Percentiles rank a stretch among this genome's conserved stretches.
Evolutionary conservation across 169 alveolate genomes (phyloP).

Genomic region (Plasmodium berghei): DNA sequence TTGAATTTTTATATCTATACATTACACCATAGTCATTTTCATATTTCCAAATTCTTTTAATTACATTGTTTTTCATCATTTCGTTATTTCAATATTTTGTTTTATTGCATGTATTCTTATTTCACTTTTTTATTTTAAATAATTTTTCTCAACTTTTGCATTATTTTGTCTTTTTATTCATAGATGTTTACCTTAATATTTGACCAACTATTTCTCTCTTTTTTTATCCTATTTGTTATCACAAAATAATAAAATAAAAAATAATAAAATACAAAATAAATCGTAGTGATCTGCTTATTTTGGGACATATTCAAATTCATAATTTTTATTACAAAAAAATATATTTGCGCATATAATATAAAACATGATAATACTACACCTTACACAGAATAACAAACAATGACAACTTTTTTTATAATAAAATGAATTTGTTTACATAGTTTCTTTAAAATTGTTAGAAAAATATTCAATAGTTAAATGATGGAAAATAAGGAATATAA

Average conservation of each 20-base stretch:
- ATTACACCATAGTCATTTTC: constrained; percentile 29
- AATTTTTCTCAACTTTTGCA: neutral
- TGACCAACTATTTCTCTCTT: neutral
- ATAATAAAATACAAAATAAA: too few relatives aligned
- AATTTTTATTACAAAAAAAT: too few relatives aligned
- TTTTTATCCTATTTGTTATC: neutral
- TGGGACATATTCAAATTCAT: neutral
- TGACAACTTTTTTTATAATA: too few relatives aligned
- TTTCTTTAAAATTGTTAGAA: too few relatives aligned
- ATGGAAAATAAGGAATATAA: too few relatives aligned
- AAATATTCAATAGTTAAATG: too few relatives aligned
- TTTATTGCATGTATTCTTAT: constrained; percentile 1
- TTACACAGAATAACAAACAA: too few relatives aligned
- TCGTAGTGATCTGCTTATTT: too few relatives aligned
- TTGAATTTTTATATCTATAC: constrained; percentile 2
- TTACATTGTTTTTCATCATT: constrained; percentile 40
- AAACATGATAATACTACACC: too few relatives aligned
- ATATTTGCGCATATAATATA: too few relatives aligned
- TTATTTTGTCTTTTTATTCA: neutral
- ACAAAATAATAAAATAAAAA: too few relatives aligned
- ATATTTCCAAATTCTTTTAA: constrained; percentile 30
- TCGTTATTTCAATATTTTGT: constrained; percentile 7
- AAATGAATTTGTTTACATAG: too few relatives aligned
- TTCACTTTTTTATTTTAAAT: neutral
- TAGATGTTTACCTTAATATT: neutral